A percentile compares a stretch with the other conserved stretches of the same genome.
Conservation (phyloP, 176 grass and related monocot species). For the Juncus inflexus region DNA sequence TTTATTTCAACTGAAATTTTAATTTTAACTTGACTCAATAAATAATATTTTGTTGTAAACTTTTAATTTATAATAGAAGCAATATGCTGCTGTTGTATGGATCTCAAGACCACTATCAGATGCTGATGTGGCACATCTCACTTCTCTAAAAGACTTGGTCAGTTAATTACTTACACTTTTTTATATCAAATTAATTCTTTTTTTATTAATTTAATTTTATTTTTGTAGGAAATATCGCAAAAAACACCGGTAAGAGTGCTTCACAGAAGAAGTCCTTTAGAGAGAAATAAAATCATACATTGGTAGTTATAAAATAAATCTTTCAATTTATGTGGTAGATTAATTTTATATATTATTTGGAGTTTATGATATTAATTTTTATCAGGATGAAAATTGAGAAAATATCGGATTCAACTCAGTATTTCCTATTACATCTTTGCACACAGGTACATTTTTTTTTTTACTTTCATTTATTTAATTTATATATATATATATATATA, state of each 20-base stretch:
- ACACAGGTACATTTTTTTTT: slow-evolving; percentile 50
- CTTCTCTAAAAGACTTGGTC: slow-evolving; percentile 60
- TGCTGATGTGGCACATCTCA: slow-evolving; percentile 53
- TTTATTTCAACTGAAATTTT: no score
- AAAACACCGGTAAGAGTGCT: slow-evolving; percentile 87
- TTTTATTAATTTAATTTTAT: background rate
- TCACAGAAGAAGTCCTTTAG: slow-evolving; percentile 83
- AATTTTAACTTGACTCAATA: no score
- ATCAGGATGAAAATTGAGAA: slow-evolving; percentile 86
- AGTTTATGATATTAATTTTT: slow-evolving; percentile 23
- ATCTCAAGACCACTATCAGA: slow-evolving; percentile 55
- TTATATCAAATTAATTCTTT: slow-evolving; percentile 9
- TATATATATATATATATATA: slow-evolving; percentile 1
- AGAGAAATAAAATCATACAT: slow-evolving; percentile 75
- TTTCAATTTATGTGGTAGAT: slow-evolving; percentile 7
- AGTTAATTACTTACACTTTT: slow-evolving; percentile 1
- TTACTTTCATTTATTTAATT: background rate
- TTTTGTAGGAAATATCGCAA: slow-evolving; percentile 76
- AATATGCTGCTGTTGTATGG: slow-evolving; percentile 95
- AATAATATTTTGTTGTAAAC: no score
- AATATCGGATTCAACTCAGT: slow-evolving; percentile 47
- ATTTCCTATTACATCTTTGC: slow-evolving; percentile 88
- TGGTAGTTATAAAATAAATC: slow-evolving; percentile 38
- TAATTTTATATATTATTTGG: slow-evolving; percentile 10
- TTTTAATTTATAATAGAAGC: slow-evolving; percentile 39